Percentiles rank a stretch among this genome's conserved stretches.
These are phyloP conservation scores for Ceratocystis smalleyi DNA, from an alignment of 2,329 filamentous ascomycete genomes.

Conservation along the genomic window DNA sequence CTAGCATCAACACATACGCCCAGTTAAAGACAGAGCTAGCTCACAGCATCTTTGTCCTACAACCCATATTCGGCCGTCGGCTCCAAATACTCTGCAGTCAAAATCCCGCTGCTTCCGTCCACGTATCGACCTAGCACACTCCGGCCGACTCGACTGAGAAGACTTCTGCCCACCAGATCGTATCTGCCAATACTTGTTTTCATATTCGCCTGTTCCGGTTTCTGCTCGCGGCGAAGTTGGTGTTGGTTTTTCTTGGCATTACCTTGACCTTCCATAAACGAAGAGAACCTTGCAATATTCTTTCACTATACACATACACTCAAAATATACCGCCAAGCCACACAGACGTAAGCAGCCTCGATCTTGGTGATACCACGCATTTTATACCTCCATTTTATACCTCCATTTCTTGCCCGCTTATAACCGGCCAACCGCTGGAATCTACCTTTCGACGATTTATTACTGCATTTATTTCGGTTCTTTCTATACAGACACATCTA, in stretches of 20 bases:
- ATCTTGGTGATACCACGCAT: not conserved
- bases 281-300: not conserved
- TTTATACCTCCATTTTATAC: not conserved
- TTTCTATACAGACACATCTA: not conserved
- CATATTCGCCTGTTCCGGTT: not conserved
- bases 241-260: not conserved
- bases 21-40: not conserved
- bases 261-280: not conserved
- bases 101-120: too few relatives aligned
- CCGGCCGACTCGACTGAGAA: not conserved
- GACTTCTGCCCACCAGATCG: too few relatives aligned
- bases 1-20: not conserved
- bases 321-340: not conserved
- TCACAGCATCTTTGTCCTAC: too few relatives aligned
- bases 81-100: too few relatives aligned
- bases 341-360: not conserved
- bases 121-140: not conserved
- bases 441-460: not conserved
- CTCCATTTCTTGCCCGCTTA: not conserved
- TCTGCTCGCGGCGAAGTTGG: not conserved
- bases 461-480: not conserved
- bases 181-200: not conserved
- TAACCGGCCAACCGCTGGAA: not conserved
- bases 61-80: too few relatives aligned
- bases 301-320: not conserved